phyloP scores from a whole-genome alignment of 495 filamentous ascomycete genomes.

The Hypoxylon perforatum region DNA sequence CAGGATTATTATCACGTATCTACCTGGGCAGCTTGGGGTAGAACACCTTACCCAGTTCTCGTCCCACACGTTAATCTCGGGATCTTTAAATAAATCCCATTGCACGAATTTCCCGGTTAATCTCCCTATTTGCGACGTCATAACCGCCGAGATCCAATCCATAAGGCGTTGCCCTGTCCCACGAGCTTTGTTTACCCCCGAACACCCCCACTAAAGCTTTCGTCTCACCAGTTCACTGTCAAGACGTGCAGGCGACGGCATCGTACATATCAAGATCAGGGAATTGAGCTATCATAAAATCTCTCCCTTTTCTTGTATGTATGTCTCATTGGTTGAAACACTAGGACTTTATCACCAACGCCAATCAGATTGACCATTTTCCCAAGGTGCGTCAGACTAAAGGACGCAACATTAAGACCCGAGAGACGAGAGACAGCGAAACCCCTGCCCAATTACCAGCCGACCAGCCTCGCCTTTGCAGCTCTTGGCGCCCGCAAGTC shows the following conservation, averaged over 20 bases:
- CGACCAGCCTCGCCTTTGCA: slow-evolving; percentile 35
- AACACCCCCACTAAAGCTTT: neutral
- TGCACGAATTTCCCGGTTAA: slow-evolving; percentile 1
- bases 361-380: neutral
- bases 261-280: neutral
- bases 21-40: neutral
- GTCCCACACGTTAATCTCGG: neutral
- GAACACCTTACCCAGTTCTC: neutral
- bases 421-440: too few relatives aligned
- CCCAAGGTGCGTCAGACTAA: neutral
- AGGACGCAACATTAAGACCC: slow-evolving; percentile 22
- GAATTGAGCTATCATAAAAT: neutral
- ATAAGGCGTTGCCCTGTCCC: slow-evolving; percentile 29
- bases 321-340: neutral
- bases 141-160: slow-evolving; percentile 1
- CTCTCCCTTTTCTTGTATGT: neutral
- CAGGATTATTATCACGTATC: too few relatives aligned
- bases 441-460: slow-evolving; percentile 11
- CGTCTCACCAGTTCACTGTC: neutral
- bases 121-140: slow-evolving; percentile 10
- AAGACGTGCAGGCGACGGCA: neutral
- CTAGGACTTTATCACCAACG: neutral
- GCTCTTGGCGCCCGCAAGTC: slow-evolving; percentile 35
- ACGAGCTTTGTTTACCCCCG: slow-evolving; percentile 23
- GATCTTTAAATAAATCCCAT: neutral